These are phyloP conservation scores for Ploettnerulaceae sp. DNA, from an alignment of 2,329 filamentous ascomycete species.

Conservation along the genomic window DNA sequence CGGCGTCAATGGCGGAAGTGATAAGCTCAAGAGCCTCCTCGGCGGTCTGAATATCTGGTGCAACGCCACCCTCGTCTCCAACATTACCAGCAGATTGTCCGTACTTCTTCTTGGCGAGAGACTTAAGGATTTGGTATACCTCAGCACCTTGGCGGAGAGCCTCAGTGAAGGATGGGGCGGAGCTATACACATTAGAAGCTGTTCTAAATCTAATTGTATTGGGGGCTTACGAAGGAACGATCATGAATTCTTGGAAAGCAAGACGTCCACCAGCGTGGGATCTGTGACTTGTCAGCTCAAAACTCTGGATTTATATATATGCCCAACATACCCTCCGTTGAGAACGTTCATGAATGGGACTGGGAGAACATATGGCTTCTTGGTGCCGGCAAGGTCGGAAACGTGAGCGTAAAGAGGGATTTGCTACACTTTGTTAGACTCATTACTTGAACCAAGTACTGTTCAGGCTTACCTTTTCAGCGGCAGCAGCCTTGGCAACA, in stretches of 20 bases:
- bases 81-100: constrained; percentile 98
- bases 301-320: not conserved
- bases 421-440: constrained; percentile 41
- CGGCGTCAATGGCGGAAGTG: constrained; percentile 86
- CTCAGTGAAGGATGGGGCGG: constrained; percentile 88
- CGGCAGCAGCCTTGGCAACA: constrained; percentile 82
- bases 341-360: constrained; percentile 94
- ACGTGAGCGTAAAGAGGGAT: constrained; percentile 85
- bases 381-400: constrained; percentile 81
- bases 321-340: constrained; percentile 55
- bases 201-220: not conserved
- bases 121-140: constrained; percentile 97
- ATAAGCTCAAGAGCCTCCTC: constrained; percentile 97
- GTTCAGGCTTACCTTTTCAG: constrained; percentile 63
- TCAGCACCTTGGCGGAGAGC: constrained; percentile 94
- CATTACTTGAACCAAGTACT: constrained; percentile 2
- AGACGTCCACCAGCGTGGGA: constrained; percentile 96
- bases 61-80: constrained; percentile 98
- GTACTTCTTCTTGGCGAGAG: constrained; percentile 98
- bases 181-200: constrained; percentile 41
- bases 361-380: constrained; percentile 86
- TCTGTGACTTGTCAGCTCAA: constrained; percentile 40
- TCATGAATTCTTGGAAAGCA: constrained; percentile 96
- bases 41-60: constrained; percentile 94
- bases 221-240: constrained; percentile 68